phyloP scores from a whole-genome alignment of 192 early-diverging fungal genomes.

The Coemansia sp. region DNA sequence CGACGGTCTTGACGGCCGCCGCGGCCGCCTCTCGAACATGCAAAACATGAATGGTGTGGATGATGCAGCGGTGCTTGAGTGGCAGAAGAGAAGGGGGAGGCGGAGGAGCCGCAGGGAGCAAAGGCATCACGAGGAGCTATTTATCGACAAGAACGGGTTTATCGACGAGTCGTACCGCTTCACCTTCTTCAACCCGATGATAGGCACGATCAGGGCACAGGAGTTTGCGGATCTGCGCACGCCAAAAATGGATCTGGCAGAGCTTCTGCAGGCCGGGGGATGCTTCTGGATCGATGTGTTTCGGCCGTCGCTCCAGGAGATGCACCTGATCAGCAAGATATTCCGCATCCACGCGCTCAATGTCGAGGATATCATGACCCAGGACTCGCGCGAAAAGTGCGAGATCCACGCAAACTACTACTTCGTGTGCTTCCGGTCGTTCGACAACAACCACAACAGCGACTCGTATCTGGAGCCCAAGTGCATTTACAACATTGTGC shows the following conservation, averaged over 20 bases:
- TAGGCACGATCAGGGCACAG: slow-evolving; percentile 64
- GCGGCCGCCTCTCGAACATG: not conserved
- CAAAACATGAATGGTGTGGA: not conserved
- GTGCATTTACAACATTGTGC: slow-evolving; percentile 66
- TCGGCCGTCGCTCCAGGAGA: slow-evolving; percentile 63
- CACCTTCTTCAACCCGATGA: slow-evolving; percentile 67
- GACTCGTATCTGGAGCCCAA: slow-evolving; percentile 66
- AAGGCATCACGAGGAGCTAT: slow-evolving; percentile 50
- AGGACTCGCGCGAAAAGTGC: slow-evolving; percentile 94
- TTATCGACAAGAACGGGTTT: slow-evolving; percentile 55
- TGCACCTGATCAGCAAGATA: slow-evolving; percentile 64
- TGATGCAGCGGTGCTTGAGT: not conserved
- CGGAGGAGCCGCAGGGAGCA: slow-evolving; percentile 15
- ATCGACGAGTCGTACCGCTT: slow-evolving; percentile 64
- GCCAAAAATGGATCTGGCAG: slow-evolving; percentile 41
- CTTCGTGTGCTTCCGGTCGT: slow-evolving; percentile 86
- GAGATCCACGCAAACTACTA: slow-evolving; percentile 75
- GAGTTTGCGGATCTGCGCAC: slow-evolving; percentile 58
- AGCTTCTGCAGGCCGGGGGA: slow-evolving; percentile 44
- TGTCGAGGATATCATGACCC: slow-evolving; percentile 88
- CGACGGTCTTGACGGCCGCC: not conserved
- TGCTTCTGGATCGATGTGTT: slow-evolving; percentile 82
- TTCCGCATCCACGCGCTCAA: slow-evolving; percentile 82
- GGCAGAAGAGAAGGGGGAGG: not conserved
- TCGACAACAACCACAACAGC: slow-evolving; percentile 67